Percentiles rank a stretch among this genome's conserved stretches.
Conservation (phyloP, 2,329 filamentous ascomycete species). For the Aaosphaeria pasadenensis region DNA sequence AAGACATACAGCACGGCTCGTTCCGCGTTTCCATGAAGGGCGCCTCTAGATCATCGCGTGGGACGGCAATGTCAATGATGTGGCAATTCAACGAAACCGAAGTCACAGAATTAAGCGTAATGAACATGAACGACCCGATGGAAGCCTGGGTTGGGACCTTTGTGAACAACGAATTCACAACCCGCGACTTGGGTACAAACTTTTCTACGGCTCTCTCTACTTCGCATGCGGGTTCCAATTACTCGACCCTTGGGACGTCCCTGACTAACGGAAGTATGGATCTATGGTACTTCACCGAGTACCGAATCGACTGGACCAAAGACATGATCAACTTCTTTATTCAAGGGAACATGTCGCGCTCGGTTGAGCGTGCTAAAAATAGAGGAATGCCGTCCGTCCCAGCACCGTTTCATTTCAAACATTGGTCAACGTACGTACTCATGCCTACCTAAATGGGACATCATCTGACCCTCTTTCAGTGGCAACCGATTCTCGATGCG, state of each 20-base stretch:
- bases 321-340: conserved; percentile 45
- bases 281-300: conserved; percentile 47
- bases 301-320: conserved; percentile 48
- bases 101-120: conserved; percentile 42
- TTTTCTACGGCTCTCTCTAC: conserved; percentile 35
- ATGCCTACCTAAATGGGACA: background rate
- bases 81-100: conserved; percentile 46
- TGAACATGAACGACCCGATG: conserved; percentile 42
- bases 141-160: conserved; percentile 41
- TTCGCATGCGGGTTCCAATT: conserved; percentile 29
- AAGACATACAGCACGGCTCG: conserved; percentile 49
- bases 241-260: conserved; percentile 34
- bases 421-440: conserved; percentile 42
- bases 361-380: conserved; percentile 30
- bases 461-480: background rate
- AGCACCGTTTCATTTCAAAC: conserved; percentile 43
- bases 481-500: conserved; percentile 45
- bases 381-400: conserved; percentile 40
- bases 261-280: conserved; percentile 27
- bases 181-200: conserved; percentile 37
- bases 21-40: conserved; percentile 45
- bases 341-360: conserved; percentile 35
- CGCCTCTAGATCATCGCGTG: conserved; percentile 32
- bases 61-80: conserved; percentile 47
- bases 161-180: conserved; percentile 38